Evolutionary conservation across 2,329 filamentous ascomycete genomes (phyloP).

Genomic region (Sclerotinia subarctica): DNA sequence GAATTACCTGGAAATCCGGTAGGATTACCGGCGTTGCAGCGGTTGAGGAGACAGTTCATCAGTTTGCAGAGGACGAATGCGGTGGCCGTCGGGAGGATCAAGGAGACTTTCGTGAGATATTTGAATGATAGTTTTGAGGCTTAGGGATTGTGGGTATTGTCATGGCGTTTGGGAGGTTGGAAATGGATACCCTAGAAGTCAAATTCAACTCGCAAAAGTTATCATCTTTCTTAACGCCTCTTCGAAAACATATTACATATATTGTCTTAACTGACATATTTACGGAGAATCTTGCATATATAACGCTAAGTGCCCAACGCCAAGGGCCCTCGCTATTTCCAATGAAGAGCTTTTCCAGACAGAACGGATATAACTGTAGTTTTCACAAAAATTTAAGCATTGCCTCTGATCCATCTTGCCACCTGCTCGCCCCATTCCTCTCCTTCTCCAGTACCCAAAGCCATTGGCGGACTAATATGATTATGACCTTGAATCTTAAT

Average conservation of each 20-base stretch:
- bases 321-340: not conserved
- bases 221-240: not conserved
- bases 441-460: conserved; percentile 33
- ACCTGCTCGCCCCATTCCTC: conserved; percentile 36
- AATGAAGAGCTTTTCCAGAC: not conserved
- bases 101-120: conserved; percentile 63
- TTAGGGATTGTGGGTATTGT: not conserved
- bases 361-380: not conserved
- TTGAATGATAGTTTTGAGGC: conserved; percentile 61
- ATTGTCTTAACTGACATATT: not conserved
- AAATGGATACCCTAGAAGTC: conserved; percentile 25
- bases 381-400: not conserved
- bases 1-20: conserved; percentile 64
- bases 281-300: not conserved
- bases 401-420: conserved; percentile 32
- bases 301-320: no score
- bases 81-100: conserved; percentile 52
- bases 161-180: conserved; percentile 18
- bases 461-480: conserved; percentile 35
- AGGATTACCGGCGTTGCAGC: conserved; percentile 72
- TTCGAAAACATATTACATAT: not conserved
- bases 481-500: conserved; percentile 34
- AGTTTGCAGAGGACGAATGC: conserved; percentile 69
- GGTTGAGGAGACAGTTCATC: conserved; percentile 74
- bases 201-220: not conserved